phyloP scores from a whole-genome alignment of 176 grass and related monocot genomes.

The Oryza glaberrima region DNA sequence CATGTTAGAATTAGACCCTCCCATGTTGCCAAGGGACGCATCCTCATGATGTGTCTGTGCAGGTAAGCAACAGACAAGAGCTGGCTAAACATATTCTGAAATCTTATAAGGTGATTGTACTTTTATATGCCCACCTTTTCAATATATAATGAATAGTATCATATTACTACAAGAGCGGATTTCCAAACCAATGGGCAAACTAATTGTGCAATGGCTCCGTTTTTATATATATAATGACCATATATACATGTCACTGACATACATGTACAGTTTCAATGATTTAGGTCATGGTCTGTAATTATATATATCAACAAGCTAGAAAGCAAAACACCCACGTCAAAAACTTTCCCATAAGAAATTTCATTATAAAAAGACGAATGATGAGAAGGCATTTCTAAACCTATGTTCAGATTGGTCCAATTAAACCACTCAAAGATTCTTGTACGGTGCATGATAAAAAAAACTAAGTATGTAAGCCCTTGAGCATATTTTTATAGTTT shows the following conservation, averaged over 20 bases:
- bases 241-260: neutral
- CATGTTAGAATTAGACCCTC: neutral
- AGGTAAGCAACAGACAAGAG: neutral
- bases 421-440: slow-evolving; percentile 3
- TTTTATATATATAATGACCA: neutral
- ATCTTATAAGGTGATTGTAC: neutral
- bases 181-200: neutral
- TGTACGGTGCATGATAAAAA: neutral
- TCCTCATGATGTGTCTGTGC: neutral
- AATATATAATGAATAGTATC: neutral
- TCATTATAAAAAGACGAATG: neutral
- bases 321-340: neutral
- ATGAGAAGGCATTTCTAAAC: neutral
- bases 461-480: neutral
- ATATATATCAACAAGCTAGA: neutral
- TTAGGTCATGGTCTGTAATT: neutral
- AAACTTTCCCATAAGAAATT: neutral
- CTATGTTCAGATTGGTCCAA: neutral
- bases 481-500: neutral
- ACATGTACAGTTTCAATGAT: neutral
- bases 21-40: slow-evolving; percentile 2
- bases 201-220: neutral
- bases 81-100: neutral
- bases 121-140: neutral
- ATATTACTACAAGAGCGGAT: neutral